These are phyloP conservation scores for Bipolaris cookei DNA, from an alignment of 2,329 filamentous ascomycete species.

Conservation along the genomic window DNA sequence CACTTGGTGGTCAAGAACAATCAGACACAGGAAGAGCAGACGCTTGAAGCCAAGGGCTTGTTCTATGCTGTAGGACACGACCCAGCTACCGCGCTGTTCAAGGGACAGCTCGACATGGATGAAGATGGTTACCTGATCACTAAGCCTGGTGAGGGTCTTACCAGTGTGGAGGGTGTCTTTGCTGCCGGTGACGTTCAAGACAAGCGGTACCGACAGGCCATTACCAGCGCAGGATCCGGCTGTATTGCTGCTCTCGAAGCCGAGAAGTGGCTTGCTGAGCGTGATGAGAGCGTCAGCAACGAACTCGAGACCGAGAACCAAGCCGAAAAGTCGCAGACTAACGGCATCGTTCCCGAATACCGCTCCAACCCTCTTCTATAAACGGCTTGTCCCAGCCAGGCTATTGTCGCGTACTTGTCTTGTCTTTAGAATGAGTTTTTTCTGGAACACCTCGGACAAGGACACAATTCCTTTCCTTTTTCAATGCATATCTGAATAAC, in stretches of 20 bases:
- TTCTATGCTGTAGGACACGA: conserved; percentile 99
- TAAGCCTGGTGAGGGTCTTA: conserved; percentile 84
- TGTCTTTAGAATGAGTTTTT: conserved; percentile 9
- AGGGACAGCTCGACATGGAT: conserved; percentile 87
- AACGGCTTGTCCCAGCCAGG: not conserved
- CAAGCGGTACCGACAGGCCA: conserved; percentile 96
- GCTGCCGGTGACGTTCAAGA: conserved; percentile 98
- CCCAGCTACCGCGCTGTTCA: conserved; percentile 87
- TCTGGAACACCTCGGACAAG: conserved; percentile 18
- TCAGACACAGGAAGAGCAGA: conserved; percentile 75
- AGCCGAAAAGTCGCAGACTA: conserved; percentile 58
- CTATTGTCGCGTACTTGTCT: not conserved
- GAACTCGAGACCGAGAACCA: conserved; percentile 58
- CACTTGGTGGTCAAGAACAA: conserved; percentile 84
- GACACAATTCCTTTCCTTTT: conserved; percentile 15
- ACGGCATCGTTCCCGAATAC: conserved; percentile 66
- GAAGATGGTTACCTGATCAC: conserved; percentile 91
- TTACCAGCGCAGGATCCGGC: conserved; percentile 93
- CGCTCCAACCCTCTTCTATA: conserved; percentile 68
- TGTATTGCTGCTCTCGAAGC: conserved; percentile 96
- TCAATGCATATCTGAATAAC: conserved; percentile 5
- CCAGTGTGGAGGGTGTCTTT: conserved; percentile 89
- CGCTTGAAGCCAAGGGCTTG: conserved; percentile 86
- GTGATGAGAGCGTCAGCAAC: conserved; percentile 63
- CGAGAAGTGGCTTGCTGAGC: conserved; percentile 87